Percentiles rank a stretch among this genome's conserved stretches.
phyloP scores from a whole-genome alignment of 2,329 filamentous ascomycete species.

The Nakataea oryzae region DNA sequence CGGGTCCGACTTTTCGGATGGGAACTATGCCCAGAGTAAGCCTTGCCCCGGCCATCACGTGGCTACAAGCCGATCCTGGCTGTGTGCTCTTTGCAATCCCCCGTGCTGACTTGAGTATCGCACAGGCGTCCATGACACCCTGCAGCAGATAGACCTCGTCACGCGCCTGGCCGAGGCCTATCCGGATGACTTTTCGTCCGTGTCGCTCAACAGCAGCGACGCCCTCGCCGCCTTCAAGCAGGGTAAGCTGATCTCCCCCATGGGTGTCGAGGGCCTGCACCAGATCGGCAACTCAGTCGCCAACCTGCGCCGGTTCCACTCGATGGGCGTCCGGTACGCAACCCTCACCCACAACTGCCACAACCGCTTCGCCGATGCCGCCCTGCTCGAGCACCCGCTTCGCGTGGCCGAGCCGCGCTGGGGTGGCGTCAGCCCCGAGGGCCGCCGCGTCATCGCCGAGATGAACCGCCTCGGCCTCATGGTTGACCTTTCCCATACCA shows the following conservation, averaged over 20 bases:
- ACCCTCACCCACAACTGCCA: constrained; percentile 92
- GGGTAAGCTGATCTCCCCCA: constrained; percentile 62
- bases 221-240: constrained; percentile 50
- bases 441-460: constrained; percentile 62
- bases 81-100: neutral
- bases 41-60: neutral
- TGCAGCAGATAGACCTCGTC: constrained; percentile 30
- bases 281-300: constrained; percentile 81
- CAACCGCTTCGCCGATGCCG: constrained; percentile 81
- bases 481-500: constrained; percentile 74
- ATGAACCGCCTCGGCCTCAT: constrained; percentile 95
- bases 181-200: constrained; percentile 58
- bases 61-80: neutral
- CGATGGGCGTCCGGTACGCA: constrained; percentile 74
- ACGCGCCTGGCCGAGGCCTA: constrained; percentile 52
- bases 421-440: constrained; percentile 62
- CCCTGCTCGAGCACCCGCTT: constrained; percentile 47
- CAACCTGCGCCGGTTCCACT: constrained; percentile 65
- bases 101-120: neutral
- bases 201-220: constrained; percentile 42
- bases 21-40: constrained; percentile 58
- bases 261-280: constrained; percentile 81
- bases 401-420: constrained; percentile 47
- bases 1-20: constrained; percentile 62
- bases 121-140: constrained; percentile 11